Conservation (phyloP, 495 filamentous ascomycete genomes). For the Staphylotrichum longicolle region DNA sequence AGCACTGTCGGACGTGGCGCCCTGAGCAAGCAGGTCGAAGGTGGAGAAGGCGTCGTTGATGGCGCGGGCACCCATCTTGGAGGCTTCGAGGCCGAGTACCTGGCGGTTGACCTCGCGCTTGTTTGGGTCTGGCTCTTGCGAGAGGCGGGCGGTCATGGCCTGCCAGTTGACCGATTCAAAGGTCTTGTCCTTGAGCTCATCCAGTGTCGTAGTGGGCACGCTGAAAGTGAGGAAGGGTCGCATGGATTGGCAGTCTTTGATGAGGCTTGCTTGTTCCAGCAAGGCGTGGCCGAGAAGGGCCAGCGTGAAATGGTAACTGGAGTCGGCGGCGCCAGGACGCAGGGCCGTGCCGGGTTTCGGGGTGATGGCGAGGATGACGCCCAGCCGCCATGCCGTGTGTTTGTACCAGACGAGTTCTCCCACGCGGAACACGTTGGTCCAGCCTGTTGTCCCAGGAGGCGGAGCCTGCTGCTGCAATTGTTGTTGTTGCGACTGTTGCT, state of each 20-base stretch:
- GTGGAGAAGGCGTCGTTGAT: constrained; percentile 46
- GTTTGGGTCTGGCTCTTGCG: constrained; percentile 18
- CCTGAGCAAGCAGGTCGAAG: constrained; percentile 35
- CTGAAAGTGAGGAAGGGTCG: constrained; percentile 49
- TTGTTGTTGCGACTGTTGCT: constrained; percentile 9
- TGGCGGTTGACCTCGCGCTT: constrained; percentile 27
- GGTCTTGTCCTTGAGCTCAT: constrained; percentile 25
- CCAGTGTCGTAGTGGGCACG: constrained; percentile 33
- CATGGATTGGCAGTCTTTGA: constrained; percentile 38
- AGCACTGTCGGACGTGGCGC: constrained; percentile 15
- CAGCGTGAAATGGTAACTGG: constrained; percentile 25
- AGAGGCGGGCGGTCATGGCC: constrained; percentile 18
- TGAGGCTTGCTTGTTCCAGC: constrained; percentile 24
- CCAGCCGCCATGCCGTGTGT: constrained; percentile 39
- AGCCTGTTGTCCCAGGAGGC: constrained; percentile 27
- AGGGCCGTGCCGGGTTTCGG: constrained; percentile 11
- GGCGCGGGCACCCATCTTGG: constrained; percentile 42
- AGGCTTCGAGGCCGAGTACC: constrained; percentile 42
- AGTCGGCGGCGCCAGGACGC: constrained; percentile 18
- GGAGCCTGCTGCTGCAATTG: constrained; percentile 16
- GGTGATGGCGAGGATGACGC: constrained; percentile 34
- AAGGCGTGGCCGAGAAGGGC: constrained; percentile 32
- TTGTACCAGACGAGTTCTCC: constrained; percentile 48
- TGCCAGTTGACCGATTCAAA: constrained; percentile 36
- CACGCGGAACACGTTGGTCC: constrained; percentile 38